A percentile compares a stretch with the other conserved stretches of the same genome.
Evolutionary conservation across 192 early-diverging fungal genomes (phyloP).

Genomic region (Backusella sp.): DNA sequence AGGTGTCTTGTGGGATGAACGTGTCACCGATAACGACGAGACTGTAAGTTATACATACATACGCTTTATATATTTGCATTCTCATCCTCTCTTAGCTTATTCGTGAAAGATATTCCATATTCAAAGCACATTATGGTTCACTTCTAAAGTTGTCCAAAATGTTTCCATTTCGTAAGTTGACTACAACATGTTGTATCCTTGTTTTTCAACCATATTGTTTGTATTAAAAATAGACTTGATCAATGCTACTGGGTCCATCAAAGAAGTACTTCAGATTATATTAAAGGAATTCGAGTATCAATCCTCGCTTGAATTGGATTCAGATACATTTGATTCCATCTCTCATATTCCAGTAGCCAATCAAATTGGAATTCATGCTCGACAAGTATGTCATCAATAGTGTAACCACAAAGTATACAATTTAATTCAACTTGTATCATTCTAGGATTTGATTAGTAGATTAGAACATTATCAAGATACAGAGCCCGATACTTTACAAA

Average conservation of each 20-base stretch:
- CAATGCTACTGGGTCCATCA: constrained; percentile 55
- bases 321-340: constrained; percentile 54
- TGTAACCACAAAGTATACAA: neutral
- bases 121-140: constrained; percentile 57
- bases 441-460: constrained; percentile 53
- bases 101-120: constrained; percentile 53
- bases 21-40: constrained; percentile 57
- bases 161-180: constrained; percentile 57
- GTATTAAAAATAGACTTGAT: constrained; percentile 43
- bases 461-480: constrained; percentile 54
- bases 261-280: constrained; percentile 57
- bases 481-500: constrained; percentile 42
- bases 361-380: constrained; percentile 58
- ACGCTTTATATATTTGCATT: too few species aligned
- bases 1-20: constrained; percentile 52
- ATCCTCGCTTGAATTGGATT: constrained; percentile 44
- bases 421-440: neutral
- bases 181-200: neutral
- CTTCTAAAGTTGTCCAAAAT: constrained; percentile 53
- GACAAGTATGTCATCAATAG: constrained; percentile 20
- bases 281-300: constrained; percentile 62
- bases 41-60: constrained; percentile 28
- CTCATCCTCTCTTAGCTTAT: constrained; percentile 36
- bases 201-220: too few species aligned
- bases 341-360: constrained; percentile 57